A percentile compares a stretch with the other conserved stretches of the same genome.
These are phyloP conservation scores for Baudoinia panamericana DNA, from an alignment of 495 filamentous ascomycete genomes.

Conservation along the genomic window DNA sequence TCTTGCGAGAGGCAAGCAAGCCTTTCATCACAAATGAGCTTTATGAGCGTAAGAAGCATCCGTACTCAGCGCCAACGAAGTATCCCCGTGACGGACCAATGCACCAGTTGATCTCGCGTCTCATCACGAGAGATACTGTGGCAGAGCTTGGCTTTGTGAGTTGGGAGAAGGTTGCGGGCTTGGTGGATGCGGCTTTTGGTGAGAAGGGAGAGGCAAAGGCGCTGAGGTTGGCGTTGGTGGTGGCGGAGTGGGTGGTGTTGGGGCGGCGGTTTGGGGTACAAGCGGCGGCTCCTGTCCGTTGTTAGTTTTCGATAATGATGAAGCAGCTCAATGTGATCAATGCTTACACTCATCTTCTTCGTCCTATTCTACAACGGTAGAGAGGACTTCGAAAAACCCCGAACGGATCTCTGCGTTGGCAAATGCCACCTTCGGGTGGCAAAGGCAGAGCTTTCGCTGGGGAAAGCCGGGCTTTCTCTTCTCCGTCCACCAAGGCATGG, in stretches of 20 bases:
- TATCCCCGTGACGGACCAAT: constrained; percentile 29
- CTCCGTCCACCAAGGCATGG: no score
- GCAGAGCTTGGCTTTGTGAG: constrained; percentile 35
- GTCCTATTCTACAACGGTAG: no score
- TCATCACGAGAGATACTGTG: constrained; percentile 32
- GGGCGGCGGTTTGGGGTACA: constrained; percentile 19
- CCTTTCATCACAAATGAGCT: constrained; percentile 41
- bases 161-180: constrained; percentile 21
- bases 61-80: constrained; percentile 30
- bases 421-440: no score
- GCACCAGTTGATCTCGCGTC: constrained; percentile 24
- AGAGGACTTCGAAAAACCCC: no score
- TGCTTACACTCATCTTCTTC: background rate
- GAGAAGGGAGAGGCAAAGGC: constrained; percentile 14
- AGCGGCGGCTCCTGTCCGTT: constrained; percentile 8
- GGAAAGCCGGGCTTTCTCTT: no score
- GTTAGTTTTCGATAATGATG: no score
- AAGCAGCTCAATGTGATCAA: background rate
- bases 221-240: constrained; percentile 16
- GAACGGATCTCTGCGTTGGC: no score
- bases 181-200: constrained; percentile 27
- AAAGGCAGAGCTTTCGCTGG: no score
- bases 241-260: constrained; percentile 22
- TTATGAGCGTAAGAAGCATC: constrained; percentile 35
- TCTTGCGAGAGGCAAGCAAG: constrained; percentile 36